These are phyloP conservation scores for Russula vinacea DNA, from an alignment of 768 basidiomycete genomes.

Conservation along the genomic window DNA sequence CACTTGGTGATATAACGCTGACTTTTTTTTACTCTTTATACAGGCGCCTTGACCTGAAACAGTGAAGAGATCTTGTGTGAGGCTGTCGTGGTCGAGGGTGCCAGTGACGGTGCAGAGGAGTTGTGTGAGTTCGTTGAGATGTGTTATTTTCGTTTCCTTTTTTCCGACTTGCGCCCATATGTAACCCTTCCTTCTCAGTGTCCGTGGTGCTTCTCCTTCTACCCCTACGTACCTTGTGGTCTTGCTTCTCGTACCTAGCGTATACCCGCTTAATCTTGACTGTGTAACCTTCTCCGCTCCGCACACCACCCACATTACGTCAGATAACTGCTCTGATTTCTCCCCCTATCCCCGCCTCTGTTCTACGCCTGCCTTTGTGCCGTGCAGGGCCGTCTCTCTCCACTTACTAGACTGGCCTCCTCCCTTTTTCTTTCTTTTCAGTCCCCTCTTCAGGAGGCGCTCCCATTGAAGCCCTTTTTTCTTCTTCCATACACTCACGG, in stretches of 20 bases:
- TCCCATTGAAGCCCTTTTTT: not conserved
- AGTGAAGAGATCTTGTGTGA: not conserved
- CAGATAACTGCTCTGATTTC: not conserved
- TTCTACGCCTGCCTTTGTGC: not conserved
- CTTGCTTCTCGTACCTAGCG: constrained; percentile 9
- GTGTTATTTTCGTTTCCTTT: constrained; percentile 4
- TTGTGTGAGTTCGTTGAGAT: constrained; percentile 5
- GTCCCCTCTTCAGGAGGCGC: not conserved
- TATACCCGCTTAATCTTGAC: constrained; percentile 23
- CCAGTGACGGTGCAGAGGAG: not conserved
- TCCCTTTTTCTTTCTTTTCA: no score
- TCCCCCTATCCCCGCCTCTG: not conserved
- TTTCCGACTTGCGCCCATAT: not conserved
- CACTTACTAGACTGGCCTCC: constrained; percentile 5
- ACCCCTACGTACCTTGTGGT: not conserved
- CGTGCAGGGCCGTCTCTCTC: not conserved
- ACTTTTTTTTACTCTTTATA: not conserved
- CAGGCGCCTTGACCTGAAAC: constrained; percentile 21
- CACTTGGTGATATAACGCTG: constrained; percentile 18
- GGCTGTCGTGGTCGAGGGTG: no score
- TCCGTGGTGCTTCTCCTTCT: constrained; percentile 7
- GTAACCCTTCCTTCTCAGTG: not conserved
- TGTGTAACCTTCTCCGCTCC: not conserved
- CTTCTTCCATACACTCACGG: not conserved
- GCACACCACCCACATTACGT: not conserved